These are phyloP conservation scores for Patellaria atrata DNA, from an alignment of 495 filamentous ascomycete genomes.

Conservation along the genomic window DNA sequence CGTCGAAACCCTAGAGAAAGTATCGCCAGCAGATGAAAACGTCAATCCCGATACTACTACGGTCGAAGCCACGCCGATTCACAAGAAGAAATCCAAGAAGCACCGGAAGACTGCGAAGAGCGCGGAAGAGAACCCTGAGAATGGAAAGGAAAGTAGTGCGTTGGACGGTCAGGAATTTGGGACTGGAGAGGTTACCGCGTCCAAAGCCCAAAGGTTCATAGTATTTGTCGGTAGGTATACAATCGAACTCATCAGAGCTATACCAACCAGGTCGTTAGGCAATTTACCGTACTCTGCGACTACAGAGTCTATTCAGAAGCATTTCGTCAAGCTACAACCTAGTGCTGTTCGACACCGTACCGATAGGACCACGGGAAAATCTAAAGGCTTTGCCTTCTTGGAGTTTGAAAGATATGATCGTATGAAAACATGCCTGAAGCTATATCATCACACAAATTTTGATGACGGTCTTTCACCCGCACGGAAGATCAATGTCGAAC, in stretches of 20 bases:
- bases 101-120: constrained; percentile 23
- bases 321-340: constrained; percentile 67
- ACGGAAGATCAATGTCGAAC: constrained; percentile 78
- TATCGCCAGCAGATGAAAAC: background rate
- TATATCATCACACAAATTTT: constrained; percentile 78
- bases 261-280: constrained; percentile 28
- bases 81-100: constrained; percentile 24
- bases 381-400: constrained; percentile 81
- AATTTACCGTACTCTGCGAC: constrained; percentile 85
- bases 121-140: constrained; percentile 14
- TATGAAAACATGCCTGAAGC: constrained; percentile 85
- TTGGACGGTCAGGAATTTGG: too few relatives aligned
- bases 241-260: background rate
- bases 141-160: constrained; percentile 3
- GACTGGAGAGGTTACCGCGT: constrained; percentile 11
- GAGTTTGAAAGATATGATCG: constrained; percentile 81
- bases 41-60: too few relatives aligned
- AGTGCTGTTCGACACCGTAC: constrained; percentile 60
- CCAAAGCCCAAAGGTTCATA: constrained; percentile 55
- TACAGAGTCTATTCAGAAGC: constrained; percentile 43
- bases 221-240: constrained; percentile 58
- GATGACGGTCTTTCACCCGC: constrained; percentile 45
- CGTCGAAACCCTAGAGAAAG: background rate
- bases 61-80: too few relatives aligned
- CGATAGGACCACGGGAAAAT: constrained; percentile 50